phyloP scores from a whole-genome alignment of 345 rosid genomes.

The Eucalyptus viminalis region DNA sequence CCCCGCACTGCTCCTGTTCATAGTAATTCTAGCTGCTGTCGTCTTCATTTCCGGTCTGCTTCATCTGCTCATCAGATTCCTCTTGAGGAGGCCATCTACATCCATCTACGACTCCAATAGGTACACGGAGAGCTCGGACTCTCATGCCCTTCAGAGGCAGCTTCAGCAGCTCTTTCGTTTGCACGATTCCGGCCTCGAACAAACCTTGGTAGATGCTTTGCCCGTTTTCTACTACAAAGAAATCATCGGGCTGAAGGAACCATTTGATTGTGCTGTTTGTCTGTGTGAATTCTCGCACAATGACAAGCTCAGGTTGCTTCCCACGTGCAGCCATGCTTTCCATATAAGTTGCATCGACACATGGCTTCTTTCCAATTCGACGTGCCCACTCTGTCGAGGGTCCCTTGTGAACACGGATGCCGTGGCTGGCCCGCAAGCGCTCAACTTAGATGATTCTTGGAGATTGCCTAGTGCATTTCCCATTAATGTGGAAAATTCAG shows the following conservation, averaged over 20 bases:
- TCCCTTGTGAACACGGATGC: constrained; percentile 17
- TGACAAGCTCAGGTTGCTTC: constrained; percentile 59
- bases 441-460: constrained; percentile 6
- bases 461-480: constrained; percentile 1
- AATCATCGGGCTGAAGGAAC: constrained; percentile 48
- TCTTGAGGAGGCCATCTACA: constrained; percentile 22
- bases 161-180: constrained; percentile 59
- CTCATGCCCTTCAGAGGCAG: constrained; percentile 44
- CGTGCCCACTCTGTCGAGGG: constrained; percentile 67
- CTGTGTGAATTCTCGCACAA: constrained; percentile 41
- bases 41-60: constrained; percentile 46
- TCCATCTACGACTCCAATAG: constrained; percentile 28
- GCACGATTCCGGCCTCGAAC: constrained; percentile 75
- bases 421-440: background rate
- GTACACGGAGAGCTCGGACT: constrained; percentile 22
- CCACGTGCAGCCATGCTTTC: constrained; percentile 61
- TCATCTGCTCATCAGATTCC: constrained; percentile 47
- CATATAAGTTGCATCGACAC: constrained; percentile 60
- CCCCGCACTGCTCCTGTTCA: constrained; percentile 36
- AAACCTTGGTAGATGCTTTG: constrained; percentile 46
- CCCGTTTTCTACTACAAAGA: constrained; percentile 61
- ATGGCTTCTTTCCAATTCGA: constrained; percentile 79
- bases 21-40: constrained; percentile 34
- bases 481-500: constrained; percentile 10
- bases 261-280: constrained; percentile 77